These are phyloP conservation scores for Fonsecaea pugnacius DNA, from an alignment of 2,329 filamentous ascomycete genomes.

Conservation along the genomic window DNA sequence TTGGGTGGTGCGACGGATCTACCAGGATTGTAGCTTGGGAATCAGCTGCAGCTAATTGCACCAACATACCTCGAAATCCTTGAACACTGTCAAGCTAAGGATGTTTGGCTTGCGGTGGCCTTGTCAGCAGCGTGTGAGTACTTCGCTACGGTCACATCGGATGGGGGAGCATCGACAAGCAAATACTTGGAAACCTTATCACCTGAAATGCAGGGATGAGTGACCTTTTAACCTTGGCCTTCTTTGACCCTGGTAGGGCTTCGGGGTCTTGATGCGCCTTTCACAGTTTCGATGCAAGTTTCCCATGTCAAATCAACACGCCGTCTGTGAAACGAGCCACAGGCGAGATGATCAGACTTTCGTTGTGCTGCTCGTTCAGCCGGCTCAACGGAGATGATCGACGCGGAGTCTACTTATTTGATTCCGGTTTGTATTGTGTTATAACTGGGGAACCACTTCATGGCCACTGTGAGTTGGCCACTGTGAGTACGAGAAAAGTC, in stretches of 20 bases:
- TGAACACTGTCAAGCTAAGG: neutral
- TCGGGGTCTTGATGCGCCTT: neutral
- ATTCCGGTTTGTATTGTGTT: neutral
- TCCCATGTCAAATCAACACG: neutral
- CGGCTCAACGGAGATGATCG: neutral
- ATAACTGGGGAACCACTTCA: neutral
- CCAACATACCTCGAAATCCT: neutral
- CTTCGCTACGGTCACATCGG: neutral
- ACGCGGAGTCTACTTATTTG: neutral
- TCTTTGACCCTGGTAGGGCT: neutral
- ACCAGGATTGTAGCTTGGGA: neutral
- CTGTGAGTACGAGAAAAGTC: too few species aligned
- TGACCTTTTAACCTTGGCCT: neutral
- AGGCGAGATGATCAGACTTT: neutral
- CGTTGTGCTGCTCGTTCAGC: neutral
- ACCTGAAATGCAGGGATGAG: neutral
- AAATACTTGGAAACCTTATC: neutral
- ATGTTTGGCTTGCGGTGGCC: neutral
- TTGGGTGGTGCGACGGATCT: conserved; percentile 7
- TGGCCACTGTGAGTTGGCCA: neutral
- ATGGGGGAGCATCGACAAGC: neutral
- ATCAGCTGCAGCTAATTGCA: neutral
- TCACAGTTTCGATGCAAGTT: neutral
- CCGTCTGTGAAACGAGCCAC: neutral
- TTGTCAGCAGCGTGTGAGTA: neutral